Evolutionary conservation across 306 rosid genomes (phyloP).

Genomic region (Fragaria iinumae): DNA sequence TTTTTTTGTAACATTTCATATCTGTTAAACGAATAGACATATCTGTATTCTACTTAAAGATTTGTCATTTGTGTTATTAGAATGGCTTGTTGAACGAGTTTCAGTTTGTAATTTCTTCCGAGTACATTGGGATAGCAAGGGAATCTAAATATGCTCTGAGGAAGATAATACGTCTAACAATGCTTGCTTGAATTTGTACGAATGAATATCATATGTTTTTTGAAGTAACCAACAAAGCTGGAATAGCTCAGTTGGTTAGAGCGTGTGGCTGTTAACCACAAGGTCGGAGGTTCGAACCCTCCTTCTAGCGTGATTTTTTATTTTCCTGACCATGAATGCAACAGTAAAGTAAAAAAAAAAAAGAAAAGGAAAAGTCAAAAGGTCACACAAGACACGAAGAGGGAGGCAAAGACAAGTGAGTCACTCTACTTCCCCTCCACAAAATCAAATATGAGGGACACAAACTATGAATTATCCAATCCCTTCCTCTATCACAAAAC

Average conservation of each 20-base stretch:
- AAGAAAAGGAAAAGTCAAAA: neutral
- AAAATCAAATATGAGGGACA: slow-evolving; percentile 31
- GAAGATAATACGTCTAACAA: too few relatives aligned
- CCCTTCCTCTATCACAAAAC: slow-evolving; percentile 27
- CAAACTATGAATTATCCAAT: slow-evolving; percentile 61
- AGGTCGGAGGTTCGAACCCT: slow-evolving; percentile 8
- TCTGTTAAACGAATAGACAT: neutral
- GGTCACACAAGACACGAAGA: slow-evolving; percentile 14
- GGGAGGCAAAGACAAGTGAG: slow-evolving; percentile 27
- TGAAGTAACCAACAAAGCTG: neutral
- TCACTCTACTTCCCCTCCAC: slow-evolving; percentile 67
- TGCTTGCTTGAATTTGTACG: too few relatives aligned
- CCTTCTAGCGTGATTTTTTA: neutral
- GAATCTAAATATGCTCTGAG: too few relatives aligned
- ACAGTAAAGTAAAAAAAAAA: too few relatives aligned
- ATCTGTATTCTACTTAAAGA: neutral
- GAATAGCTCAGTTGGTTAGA: slow-evolving; percentile 4
- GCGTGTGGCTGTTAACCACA: slow-evolving; percentile 12
- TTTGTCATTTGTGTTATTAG: neutral
- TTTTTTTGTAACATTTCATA: neutral
- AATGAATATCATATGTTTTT: too few relatives aligned
- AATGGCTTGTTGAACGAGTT: neutral
- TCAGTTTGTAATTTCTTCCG: neutral
- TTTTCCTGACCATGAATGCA: too few relatives aligned
- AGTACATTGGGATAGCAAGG: too few relatives aligned